Conservation (phyloP, 306 rosid species). For the Prunus mira region DNA sequence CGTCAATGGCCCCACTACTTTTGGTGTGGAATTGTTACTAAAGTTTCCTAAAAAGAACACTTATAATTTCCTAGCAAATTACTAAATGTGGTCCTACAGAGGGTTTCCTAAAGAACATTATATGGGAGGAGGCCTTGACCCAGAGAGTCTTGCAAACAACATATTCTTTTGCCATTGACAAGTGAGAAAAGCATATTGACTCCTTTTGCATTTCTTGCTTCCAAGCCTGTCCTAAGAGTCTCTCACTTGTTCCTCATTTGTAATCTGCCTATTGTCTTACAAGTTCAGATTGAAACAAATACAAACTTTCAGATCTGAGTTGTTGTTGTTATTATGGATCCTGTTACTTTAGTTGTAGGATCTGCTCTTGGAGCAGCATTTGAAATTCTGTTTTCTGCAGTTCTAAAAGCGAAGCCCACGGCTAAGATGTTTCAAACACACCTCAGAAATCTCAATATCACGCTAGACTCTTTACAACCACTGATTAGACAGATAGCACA, state of each 20-base stretch:
- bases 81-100: neutral
- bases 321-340: neutral
- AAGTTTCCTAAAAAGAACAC: no score
- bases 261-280: neutral
- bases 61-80: neutral
- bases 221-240: neutral
- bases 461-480: conserved; percentile 11
- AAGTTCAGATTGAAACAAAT: neutral
- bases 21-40: no score
- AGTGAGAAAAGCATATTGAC: neutral
- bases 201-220: neutral
- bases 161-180: neutral
- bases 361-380: conserved; percentile 25
- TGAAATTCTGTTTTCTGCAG: conserved; percentile 5
- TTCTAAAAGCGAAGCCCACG: conserved; percentile 3
- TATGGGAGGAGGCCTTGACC: neutral
- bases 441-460: conserved; percentile 8
- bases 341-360: neutral
- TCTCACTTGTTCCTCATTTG: neutral
- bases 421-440: conserved; percentile 26
- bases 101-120: neutral
- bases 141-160: neutral
- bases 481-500: conserved; percentile 15
- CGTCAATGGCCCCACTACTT: no score
- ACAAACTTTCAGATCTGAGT: neutral